Conservation (phyloP, 495 filamentous ascomycete genomes). For the Parathielavia hyrcaniae region DNA sequence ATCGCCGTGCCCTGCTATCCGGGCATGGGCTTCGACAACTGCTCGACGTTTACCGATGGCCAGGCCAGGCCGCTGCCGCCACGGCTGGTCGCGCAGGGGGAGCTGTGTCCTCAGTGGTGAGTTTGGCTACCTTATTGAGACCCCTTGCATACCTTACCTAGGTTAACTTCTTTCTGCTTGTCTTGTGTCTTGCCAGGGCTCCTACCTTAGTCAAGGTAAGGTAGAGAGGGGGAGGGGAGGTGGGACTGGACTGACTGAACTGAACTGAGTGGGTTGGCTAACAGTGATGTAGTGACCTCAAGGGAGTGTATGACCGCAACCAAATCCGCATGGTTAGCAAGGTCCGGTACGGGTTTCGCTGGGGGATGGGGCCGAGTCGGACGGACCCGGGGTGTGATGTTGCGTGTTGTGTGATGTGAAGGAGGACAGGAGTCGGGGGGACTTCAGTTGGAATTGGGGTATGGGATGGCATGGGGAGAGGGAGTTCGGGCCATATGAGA, state of each 20-base stretch:
- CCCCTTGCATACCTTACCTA: background rate
- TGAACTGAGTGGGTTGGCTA: background rate
- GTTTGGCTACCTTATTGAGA: background rate
- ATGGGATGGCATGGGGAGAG: background rate
- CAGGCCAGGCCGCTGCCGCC: slow-evolving; percentile 22
- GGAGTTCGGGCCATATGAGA: background rate
- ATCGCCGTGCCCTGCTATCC: slow-evolving; percentile 33
- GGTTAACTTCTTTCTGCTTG: too few species aligned
- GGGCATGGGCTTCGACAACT: slow-evolving; percentile 35
- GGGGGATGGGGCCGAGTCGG: slow-evolving; percentile 36
- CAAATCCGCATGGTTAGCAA: slow-evolving; percentile 31
- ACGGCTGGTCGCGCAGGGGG: slow-evolving; percentile 13
- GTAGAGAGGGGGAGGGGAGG: background rate
- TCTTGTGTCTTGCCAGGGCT: too few species aligned
- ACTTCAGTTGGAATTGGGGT: too few species aligned
- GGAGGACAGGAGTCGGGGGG: background rate
- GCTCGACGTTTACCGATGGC: slow-evolving; percentile 27
- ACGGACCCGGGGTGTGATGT: slow-evolving; percentile 34
- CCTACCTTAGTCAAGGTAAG: too few species aligned
- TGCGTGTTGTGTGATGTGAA: slow-evolving; percentile 36
- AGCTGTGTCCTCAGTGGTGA: slow-evolving; percentile 28
- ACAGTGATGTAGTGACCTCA: slow-evolving; percentile 15
- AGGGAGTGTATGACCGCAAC: slow-evolving; percentile 35
- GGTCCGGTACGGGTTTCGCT: slow-evolving; percentile 28
- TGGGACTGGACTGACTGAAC: background rate